Evolutionary conservation across 2,329 filamentous ascomycete species (phyloP).

Genomic region (Pyrenophora seminiperda): DNA sequence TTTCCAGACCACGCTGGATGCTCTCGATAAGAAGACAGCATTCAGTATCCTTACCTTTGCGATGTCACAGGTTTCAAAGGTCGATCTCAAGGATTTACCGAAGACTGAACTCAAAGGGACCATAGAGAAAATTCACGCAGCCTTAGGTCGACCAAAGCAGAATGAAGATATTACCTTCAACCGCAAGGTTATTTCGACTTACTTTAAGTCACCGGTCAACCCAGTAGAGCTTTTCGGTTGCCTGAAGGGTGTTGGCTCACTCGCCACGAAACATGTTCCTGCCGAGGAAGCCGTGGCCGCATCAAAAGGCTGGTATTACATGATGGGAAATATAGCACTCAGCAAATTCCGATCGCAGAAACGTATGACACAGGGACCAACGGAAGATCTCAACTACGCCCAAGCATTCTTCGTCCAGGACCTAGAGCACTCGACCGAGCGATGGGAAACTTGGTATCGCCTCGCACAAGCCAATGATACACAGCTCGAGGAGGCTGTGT

Average conservation of each 20-base stretch:
- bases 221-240: constrained; percentile 79
- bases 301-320: constrained; percentile 86
- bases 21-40: constrained; percentile 79
- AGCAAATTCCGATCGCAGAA: constrained; percentile 84
- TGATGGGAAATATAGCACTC: constrained; percentile 85
- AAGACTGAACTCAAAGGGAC: constrained; percentile 89
- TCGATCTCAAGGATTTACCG: constrained; percentile 87
- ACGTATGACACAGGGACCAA: constrained; percentile 76
- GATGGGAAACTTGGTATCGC: constrained; percentile 91
- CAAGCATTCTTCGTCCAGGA: constrained; percentile 80
- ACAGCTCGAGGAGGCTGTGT: constrained; percentile 82
- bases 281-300: constrained; percentile 73
- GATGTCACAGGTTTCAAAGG: constrained; percentile 76
- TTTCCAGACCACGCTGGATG: constrained; percentile 76
- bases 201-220: constrained; percentile 81
- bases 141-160: constrained; percentile 76
- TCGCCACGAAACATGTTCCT: constrained; percentile 54
- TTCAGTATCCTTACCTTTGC: constrained; percentile 83
- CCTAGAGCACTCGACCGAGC: constrained; percentile 77
- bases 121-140: constrained; percentile 91
- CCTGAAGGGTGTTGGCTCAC: constrained; percentile 72
- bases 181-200: constrained; percentile 78
- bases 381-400: constrained; percentile 82
- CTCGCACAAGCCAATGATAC: constrained; percentile 86
- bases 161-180: constrained; percentile 86